These are phyloP conservation scores for Curvularia eragrostidis DNA, from an alignment of 2,329 filamentous ascomycete species.

Conservation along the genomic window DNA sequence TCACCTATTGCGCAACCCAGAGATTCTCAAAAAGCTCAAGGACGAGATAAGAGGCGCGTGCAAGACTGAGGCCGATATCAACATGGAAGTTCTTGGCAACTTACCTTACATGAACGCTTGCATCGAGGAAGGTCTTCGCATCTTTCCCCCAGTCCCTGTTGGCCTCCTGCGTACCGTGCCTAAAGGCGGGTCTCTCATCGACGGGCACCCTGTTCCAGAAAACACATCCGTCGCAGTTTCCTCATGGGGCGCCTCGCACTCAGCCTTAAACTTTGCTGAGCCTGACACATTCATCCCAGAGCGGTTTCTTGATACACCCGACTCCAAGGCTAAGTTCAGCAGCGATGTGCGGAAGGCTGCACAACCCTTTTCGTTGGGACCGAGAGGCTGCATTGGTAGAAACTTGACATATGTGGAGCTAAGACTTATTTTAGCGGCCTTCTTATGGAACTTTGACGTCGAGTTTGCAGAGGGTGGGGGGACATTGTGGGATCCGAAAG, in stretches of 20 bases:
- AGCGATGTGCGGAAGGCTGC: constrained; percentile 39
- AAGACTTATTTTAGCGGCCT: constrained; percentile 38
- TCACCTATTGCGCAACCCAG: constrained; percentile 39
- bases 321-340: constrained; percentile 22
- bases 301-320: constrained; percentile 40
- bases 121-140: constrained; percentile 56
- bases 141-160: constrained; percentile 55
- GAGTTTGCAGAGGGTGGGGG: constrained; percentile 37
- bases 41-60: constrained; percentile 38
- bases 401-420: constrained; percentile 48
- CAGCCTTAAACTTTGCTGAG: constrained; percentile 40
- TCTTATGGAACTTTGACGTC: constrained; percentile 47
- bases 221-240: constrained; percentile 37
- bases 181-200: constrained; percentile 47
- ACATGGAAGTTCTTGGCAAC: constrained; percentile 36
- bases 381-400: constrained; percentile 42
- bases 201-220: constrained; percentile 48
- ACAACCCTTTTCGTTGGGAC: constrained; percentile 43
- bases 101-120: constrained; percentile 55
- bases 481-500: constrained; percentile 37
- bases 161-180: constrained; percentile 49
- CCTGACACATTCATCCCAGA: constrained; percentile 47
- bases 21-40: constrained; percentile 31
- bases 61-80: constrained; percentile 41
- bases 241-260: constrained; percentile 41